Base-by-base conservation (phyloP, 169 alveolate genomes). In the Babesia sp. region DNA sequence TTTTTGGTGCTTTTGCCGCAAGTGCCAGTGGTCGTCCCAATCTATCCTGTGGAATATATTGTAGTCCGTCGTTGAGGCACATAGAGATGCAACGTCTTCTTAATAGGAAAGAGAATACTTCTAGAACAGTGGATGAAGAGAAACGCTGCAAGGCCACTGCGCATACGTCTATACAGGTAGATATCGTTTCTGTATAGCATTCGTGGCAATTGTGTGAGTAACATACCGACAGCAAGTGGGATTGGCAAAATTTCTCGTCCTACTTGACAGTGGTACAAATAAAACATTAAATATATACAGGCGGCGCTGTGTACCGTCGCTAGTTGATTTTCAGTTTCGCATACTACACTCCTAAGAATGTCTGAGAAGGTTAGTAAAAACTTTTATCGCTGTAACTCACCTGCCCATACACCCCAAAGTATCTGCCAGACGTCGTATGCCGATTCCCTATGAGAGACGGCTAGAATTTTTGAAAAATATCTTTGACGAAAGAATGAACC, bases 331-430 rank as follows among this genome's bases (percentile, higher is more conserved):
- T 26, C 2, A 8, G 33, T 24, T 16, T 69, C 86, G 36, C 44
- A 37, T 24, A 39, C 5, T 14, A 36, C n/a, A 46, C n/a, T 58
- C 45, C 58, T 77, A 18, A 77, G 46, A 31, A 66, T n/a, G 51
- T 77, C 86, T 77, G 55, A 26, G 2, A 14, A 18, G 33, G 56
- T 8, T 24, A 22, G 36, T 53, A 5, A 20, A 3, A 71, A 24
- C 20, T 34, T 12, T 20, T 48, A 9, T 6, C 12, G 33, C 7
- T 6, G 55, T 9, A 7, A 51, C 79, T 24, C 61, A 77, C 86
- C 72, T 24, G 86, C 67, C 86, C 80, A 77, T 11, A 69, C 73
- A 20, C 86, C 86, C 86, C 86, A 77, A 69, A 77, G 69, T 9
- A 77, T n/a, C 53, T 77, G 46, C 86, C 86, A 77, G 18, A 64